Evolutionary conservation across 352 stramenopile species (phyloP), one percentile per base, ranked within the genome.

Genomic region (Plasmopara viticola): DNA sequence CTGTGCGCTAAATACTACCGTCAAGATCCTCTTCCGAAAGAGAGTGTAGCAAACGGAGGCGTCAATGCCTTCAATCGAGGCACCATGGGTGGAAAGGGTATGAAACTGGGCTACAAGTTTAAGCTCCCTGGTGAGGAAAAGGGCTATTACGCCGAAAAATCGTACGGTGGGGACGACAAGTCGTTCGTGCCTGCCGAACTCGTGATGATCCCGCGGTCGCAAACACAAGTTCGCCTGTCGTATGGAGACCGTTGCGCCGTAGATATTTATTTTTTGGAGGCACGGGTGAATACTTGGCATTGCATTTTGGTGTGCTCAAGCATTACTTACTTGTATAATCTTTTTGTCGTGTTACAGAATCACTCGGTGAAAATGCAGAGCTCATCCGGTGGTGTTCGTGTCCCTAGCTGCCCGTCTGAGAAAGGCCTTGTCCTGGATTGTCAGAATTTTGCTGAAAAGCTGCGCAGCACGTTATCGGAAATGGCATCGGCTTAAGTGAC

Each of bases 181-280:
- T 87, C 82, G 28, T 93, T 93, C 41, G 80, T 94, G 28, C 70
- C 81, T 48, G 83, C 78, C 8, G 83, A 94, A 50, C 58, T 94
- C 13, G 75, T 90, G 49, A 68, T 94, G 48, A 94, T 94, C 52
- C 83, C 83, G 40, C 78, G 83, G 45, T 91, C 83, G 42, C 83
- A 94, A 60, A 90, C 79, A 29, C 80, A 91, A 51, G 76, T 94
- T 56, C 80, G 81, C 44, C 57, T 94, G 48, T 86, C 78, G 34
- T 94, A 94, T 62, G 81, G 72, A 47, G 79, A 94, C 53, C 80
- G 83, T 20, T 91, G 77, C 62, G 83, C 78, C 48, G 81, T 94
- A 67, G 83, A 94, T 88, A 88, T 94, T 86, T 91, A 88, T 88
- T 94, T 94, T 49, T 71, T 94, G 56, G 77, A 91, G 83, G 83